phyloP scores from a whole-genome alignment of 2,329 filamentous ascomycete genomes.

The Chaetomiaceae sp. region DNA sequence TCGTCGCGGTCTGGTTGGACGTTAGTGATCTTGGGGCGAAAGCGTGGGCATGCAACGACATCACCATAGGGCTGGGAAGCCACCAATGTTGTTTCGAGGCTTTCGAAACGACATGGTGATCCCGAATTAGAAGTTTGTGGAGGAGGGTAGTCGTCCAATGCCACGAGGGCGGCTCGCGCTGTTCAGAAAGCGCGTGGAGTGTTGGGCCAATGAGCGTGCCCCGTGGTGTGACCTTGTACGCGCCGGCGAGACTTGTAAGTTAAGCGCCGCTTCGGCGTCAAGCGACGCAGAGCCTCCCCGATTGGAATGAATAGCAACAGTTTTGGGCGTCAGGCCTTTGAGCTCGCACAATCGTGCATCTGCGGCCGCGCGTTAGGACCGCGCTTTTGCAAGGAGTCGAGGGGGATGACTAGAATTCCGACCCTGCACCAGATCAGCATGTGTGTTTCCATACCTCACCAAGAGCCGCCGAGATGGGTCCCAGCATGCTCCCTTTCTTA shows the following conservation, averaged over 20 bases:
- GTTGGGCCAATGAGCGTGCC: constrained; percentile 17
- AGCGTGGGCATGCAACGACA: constrained; percentile 4
- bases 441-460: no score
- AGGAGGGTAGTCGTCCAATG: constrained; percentile 16
- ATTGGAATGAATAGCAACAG: no score
- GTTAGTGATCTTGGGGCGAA: neutral
- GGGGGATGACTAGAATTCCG: no score
- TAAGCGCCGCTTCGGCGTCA: constrained; percentile 17
- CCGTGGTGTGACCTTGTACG: constrained; percentile 3
- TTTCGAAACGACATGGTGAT: constrained; percentile 19
- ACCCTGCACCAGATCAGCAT: no score
- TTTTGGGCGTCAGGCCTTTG: constrained; percentile 9
- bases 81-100: neutral
- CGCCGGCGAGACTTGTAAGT: constrained; percentile 10
- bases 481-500: constrained; percentile 1
- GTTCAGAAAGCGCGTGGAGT: neutral
- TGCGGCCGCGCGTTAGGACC: neutral
- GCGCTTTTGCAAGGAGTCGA: neutral
- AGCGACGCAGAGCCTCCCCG: constrained; percentile 17
- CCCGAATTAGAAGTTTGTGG: constrained; percentile 9
- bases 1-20: no score
- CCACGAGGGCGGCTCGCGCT: neutral
- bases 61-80: constrained; percentile 9
- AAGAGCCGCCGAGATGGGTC: no score
- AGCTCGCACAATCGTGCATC: constrained; percentile 7